phyloP scores from a whole-genome alignment of 169 alveolate genomes.

The Eimeria maxima region DNA sequence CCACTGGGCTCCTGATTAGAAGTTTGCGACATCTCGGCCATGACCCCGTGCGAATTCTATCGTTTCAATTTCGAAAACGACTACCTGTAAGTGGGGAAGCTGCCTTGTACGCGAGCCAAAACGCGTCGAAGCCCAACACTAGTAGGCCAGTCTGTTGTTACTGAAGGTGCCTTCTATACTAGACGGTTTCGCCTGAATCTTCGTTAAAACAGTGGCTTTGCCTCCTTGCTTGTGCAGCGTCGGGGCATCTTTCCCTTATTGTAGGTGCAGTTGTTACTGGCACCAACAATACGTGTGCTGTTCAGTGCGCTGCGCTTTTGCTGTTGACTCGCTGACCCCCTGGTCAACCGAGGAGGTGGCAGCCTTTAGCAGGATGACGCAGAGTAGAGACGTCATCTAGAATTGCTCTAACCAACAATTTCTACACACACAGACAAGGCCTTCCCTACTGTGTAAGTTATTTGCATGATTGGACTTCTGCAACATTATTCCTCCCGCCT shows the following conservation, averaged over 20 bases:
- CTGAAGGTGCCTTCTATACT: background rate
- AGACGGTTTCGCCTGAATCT: background rate
- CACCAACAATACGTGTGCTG: background rate
- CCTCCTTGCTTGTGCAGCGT: background rate
- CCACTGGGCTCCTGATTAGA: constrained; percentile 35
- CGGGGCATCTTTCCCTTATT: background rate
- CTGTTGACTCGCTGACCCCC: background rate
- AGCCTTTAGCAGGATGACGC: background rate
- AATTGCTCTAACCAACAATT: background rate
- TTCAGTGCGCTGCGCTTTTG: background rate
- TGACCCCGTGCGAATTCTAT: background rate
- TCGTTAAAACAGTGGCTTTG: background rate
- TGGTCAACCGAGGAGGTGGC: background rate
- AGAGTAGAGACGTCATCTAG: background rate
- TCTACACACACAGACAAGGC: background rate
- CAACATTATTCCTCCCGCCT: too few relatives aligned
- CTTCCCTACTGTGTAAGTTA: background rate
- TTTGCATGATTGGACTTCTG: background rate
- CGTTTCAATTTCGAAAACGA: background rate
- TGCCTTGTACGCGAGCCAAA: background rate
- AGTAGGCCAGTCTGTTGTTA: background rate
- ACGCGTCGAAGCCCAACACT: background rate
- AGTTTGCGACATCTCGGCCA: background rate
- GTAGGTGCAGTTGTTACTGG: background rate
- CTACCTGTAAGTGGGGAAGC: background rate